phyloP scores from a whole-genome alignment of 2,329 filamentous ascomycete genomes.

The Rachicladosporium sp. region DNA sequence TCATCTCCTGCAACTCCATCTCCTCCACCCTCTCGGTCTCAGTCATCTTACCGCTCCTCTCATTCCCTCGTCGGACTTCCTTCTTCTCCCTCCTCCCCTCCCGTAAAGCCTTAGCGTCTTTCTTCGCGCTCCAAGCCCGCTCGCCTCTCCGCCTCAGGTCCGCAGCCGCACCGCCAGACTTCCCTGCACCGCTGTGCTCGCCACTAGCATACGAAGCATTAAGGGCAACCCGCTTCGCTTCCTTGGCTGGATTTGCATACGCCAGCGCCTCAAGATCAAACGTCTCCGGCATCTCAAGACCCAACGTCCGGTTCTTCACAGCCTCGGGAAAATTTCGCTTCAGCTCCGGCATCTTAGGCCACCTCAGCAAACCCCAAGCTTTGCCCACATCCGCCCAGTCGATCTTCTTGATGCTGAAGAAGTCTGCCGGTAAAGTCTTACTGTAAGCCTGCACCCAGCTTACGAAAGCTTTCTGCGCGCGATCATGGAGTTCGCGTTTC shows the following conservation, averaged over 20 bases:
- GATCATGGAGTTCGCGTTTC: conserved; percentile 65
- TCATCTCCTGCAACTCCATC: conserved; percentile 7
- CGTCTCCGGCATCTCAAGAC: conserved; percentile 21
- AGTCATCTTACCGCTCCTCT: conserved; percentile 9
- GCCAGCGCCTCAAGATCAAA: conserved; percentile 28
- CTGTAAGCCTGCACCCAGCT: conserved; percentile 86
- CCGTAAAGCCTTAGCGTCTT: conserved; percentile 8
- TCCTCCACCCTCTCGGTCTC: conserved; percentile 11
- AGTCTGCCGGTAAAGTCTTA: conserved; percentile 81
- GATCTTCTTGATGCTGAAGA: conserved; percentile 71
- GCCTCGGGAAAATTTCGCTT: conserved; percentile 29
- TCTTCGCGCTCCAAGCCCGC: conserved; percentile 22
- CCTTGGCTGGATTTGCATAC: conserved; percentile 34
- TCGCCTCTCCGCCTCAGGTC: conserved; percentile 20
- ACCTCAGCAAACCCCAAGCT: conserved; percentile 73
- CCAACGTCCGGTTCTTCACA: conserved; percentile 29
- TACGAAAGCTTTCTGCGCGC: conserved; percentile 82
- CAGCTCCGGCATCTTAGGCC: conserved; percentile 87
- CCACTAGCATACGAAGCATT: conserved; percentile 17
- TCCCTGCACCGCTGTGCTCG: conserved; percentile 12
- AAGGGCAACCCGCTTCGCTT: conserved; percentile 29
- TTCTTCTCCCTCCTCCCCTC: conserved; percentile 7
- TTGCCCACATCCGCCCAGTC: conserved; percentile 73
- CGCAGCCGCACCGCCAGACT: conserved; percentile 20
- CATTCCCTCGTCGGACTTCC: conserved; percentile 5